Base-by-base conservation (phyloP, 1,284 basidiomycete species). In the Meripilus lineatus region DNA sequence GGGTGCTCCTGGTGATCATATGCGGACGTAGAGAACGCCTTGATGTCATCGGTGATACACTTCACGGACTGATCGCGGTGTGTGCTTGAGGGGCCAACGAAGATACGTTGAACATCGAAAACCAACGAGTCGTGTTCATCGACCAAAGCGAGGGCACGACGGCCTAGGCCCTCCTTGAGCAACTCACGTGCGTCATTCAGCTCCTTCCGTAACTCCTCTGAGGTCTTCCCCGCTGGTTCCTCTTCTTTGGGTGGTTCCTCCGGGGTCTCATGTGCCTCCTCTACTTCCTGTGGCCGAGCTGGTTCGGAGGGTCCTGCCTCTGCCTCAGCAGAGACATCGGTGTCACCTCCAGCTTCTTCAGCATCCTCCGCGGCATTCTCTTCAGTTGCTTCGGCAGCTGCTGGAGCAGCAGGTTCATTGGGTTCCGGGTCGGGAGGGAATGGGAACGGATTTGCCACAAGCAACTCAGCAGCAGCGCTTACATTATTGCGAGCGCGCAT, bases 111-210 rank as follows among this genome's bases (percentile, higher is more conserved):
- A 39, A 96, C 77, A 58, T 97, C 93, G 58, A 96, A 96, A 38
- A 97, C 84, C 35, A 97, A 75, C 5, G 85, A 83, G 6, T 88
- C 81, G 54, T 93, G 87, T 49, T 87, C 80, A 58, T 98, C 94
- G 37, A 95, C 84, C 22, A 99, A 73, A 10, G 73, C 68, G 34
- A 99, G 69, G 0, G 89, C 81, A 32, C 80, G 80, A 22, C 72
- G 69, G 32, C 84, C 77, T 46, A 95, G 72, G n/a, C 71, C 70
- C 4, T 71, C 69, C 54, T 81, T 81, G 34, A 93, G 62, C 25
- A 77, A 70, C 41, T 84, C 78, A n/a, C 93, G 77, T 24, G 74
- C 70, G 32, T 69, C 72, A 45, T 86, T 75, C 32, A 96, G 67
- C 44, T 83, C 80, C 48, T 75, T 71, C 38, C 72, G 68, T 73